phyloP scores from a whole-genome alignment of 257 asterid species.

The Schizonepeta tenuifolia region DNA sequence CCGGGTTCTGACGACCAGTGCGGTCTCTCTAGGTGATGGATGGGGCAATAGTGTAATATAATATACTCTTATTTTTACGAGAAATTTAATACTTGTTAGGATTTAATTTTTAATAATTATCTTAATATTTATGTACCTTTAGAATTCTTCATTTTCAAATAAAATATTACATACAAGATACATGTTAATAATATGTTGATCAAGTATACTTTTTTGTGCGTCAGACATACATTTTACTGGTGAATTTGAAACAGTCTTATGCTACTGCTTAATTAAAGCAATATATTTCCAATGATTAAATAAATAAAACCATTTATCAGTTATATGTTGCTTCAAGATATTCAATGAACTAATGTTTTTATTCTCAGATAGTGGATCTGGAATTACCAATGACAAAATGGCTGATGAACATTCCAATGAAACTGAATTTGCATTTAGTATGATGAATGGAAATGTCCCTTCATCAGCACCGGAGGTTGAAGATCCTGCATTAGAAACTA shows the following conservation, averaged over 20 bases:
- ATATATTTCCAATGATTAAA: background rate
- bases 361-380: constrained; percentile 51
- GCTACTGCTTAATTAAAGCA: background rate
- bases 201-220: background rate
- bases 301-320: background rate
- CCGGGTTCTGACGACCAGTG: background rate
- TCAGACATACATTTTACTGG: background rate
- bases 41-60: background rate
- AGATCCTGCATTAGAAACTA: constrained; percentile 39
- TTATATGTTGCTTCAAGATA: constrained; percentile 16
- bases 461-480: constrained; percentile 45
- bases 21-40: background rate
- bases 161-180: too few species aligned
- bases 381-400: constrained; percentile 30
- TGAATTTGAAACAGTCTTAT: background rate
- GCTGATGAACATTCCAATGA: constrained; percentile 41
- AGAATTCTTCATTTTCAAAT: too few species aligned
- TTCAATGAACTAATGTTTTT: constrained; percentile 29
- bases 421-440: constrained; percentile 35
- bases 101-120: too few species aligned
- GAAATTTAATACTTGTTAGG: too few species aligned
- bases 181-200: too few species aligned
- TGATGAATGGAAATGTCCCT: constrained; percentile 44
- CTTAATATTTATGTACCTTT: too few species aligned
- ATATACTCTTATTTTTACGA: background rate